Base-by-base conservation (phyloP, 2,329 filamentous ascomycete species). In the Macroventuria anomochaeta region DNA sequence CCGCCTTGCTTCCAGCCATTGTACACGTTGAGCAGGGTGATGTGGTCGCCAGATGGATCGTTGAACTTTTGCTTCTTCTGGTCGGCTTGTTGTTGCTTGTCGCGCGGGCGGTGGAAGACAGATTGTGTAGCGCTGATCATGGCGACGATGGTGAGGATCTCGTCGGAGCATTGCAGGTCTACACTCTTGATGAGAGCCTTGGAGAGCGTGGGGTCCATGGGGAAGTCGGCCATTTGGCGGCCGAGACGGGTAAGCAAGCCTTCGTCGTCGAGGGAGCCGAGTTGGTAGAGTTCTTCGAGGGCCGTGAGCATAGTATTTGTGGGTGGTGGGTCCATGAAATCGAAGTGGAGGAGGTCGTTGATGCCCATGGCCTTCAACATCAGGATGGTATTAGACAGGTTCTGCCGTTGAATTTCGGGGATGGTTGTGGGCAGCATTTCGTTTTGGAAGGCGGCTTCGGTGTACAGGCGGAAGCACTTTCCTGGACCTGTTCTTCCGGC, bases 311-410 rank as follows among this genome's bases (percentile, higher is more conserved):
- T 97, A 11, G 95, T 97, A 68, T 97, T 97, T 25, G 95, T 95
- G 0, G 95, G 95, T 0, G 95, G 95, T 0, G 95, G 93, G 68
- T 99, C 95, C 93, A 99, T 97, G 68, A 99, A 99, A 76, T 97
- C 93, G 68, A 99, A 99, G 70, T 96, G 92, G 11, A 99, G 82
- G 1, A 99, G 81, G 70, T 99, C 95, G 70, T 99, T 97, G 75
- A 99, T 97, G 3, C 96, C 95, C 92, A 99, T 97, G 0, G 95
- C 95, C 73, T 99, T 99, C 43, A 99, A 84, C 90, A 97, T 96
- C 39, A 99, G 83, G 73, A 99, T 97, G 0, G 93, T 97, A 63
- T 90, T 88, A 0, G 91, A 90, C 46, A 99, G 72, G 67, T 99
- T 99, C 73, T 97, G 91, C 1, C 95, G 84, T 71, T 99, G 95